Conservation (phyloP, 2,329 filamentous ascomycete genomes). For the Apiospora kogelbergensis region DNA sequence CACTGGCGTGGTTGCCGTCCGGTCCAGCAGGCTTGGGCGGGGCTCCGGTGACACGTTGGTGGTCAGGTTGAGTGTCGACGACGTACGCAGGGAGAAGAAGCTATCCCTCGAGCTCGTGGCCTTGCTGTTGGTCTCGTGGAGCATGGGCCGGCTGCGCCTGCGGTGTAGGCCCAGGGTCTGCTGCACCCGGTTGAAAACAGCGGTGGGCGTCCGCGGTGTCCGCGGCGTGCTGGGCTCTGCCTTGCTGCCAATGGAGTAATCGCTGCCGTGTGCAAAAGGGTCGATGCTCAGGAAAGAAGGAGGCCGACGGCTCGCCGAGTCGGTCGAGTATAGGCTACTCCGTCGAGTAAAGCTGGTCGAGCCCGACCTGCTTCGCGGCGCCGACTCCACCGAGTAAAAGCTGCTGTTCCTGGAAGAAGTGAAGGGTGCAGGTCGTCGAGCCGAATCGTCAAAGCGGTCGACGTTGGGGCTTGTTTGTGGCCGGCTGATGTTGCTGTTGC, state of each 20-base stretch:
- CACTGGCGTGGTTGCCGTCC: slow-evolving; percentile 25
- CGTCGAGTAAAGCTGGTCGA: slow-evolving; percentile 40
- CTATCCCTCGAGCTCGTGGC: slow-evolving; percentile 36
- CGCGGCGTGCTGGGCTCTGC: slow-evolving; percentile 31
- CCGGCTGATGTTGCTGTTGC: slow-evolving; percentile 23
- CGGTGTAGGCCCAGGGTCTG: slow-evolving; percentile 54
- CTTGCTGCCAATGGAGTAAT: slow-evolving; percentile 31
- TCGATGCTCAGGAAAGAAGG: slow-evolving; percentile 55
- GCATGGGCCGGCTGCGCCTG: slow-evolving; percentile 53
- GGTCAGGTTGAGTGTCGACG: slow-evolving; percentile 27
- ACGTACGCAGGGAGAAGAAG: slow-evolving; percentile 27
- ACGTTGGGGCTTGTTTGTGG: slow-evolving; percentile 18
- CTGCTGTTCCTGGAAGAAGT: slow-evolving; percentile 27
- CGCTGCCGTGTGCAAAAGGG: slow-evolving; percentile 45
- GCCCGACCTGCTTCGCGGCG: slow-evolving; percentile 16
- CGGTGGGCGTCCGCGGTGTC: slow-evolving; percentile 44
- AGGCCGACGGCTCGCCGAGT: slow-evolving; percentile 33
- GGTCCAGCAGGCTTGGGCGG: not conserved
- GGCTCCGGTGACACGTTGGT: slow-evolving; percentile 8
- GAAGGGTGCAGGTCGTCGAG: slow-evolving; percentile 20
- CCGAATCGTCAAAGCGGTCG: slow-evolving; percentile 13
- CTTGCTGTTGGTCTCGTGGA: slow-evolving; percentile 33
- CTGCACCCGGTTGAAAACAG: slow-evolving; percentile 47
- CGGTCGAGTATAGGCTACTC: slow-evolving; percentile 38
- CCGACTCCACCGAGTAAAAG: slow-evolving; percentile 10